A percentile compares a stretch with the other conserved stretches of the same genome.
Evolutionary conservation across 495 filamentous ascomycete species (phyloP).

Genomic region (Penicillium atrosanguineum): DNA sequence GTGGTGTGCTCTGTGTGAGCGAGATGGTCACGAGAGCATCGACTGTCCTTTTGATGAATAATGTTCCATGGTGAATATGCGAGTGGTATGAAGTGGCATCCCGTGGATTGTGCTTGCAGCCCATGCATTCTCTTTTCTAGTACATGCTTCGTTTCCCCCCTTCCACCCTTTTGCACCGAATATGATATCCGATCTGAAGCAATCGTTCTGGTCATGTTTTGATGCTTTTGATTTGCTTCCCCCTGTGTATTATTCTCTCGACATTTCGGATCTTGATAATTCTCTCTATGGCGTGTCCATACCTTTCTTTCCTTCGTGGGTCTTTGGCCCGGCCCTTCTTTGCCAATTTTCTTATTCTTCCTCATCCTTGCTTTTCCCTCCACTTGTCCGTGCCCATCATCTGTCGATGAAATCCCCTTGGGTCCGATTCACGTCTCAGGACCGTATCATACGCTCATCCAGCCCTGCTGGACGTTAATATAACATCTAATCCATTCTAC

Average conservation of each 20-base stretch:
- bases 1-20: slow-evolving; percentile 97
- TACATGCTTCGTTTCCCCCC: slow-evolving; percentile 15
- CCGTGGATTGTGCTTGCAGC: not conserved
- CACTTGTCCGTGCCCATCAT: slow-evolving; percentile 4
- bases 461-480: slow-evolving; percentile 12
- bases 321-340: slow-evolving; percentile 4
- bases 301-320: slow-evolving; percentile 4
- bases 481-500: slow-evolving; percentile 16
- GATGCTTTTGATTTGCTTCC: slow-evolving; percentile 13
- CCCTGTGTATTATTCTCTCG: slow-evolving; percentile 18
- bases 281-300: slow-evolving; percentile 7
- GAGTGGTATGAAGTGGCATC: slow-evolving; percentile 9
- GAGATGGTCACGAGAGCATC: slow-evolving; percentile 92
- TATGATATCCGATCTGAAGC: slow-evolving; percentile 9
- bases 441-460: slow-evolving; percentile 9
- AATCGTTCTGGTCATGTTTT: slow-evolving; percentile 7
- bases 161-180: not conserved
- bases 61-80: slow-evolving; percentile 36
- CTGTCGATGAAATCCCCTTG: not conserved
- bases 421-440: not conserved
- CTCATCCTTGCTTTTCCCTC: slow-evolving; percentile 2
- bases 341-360: slow-evolving; percentile 1
- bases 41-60: slow-evolving; percentile 93
- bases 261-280: slow-evolving; percentile 11
- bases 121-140: slow-evolving; percentile 12